Evolutionary conservation across 768 basidiomycete species (phyloP).

Genomic region (Pholiota conissans): DNA sequence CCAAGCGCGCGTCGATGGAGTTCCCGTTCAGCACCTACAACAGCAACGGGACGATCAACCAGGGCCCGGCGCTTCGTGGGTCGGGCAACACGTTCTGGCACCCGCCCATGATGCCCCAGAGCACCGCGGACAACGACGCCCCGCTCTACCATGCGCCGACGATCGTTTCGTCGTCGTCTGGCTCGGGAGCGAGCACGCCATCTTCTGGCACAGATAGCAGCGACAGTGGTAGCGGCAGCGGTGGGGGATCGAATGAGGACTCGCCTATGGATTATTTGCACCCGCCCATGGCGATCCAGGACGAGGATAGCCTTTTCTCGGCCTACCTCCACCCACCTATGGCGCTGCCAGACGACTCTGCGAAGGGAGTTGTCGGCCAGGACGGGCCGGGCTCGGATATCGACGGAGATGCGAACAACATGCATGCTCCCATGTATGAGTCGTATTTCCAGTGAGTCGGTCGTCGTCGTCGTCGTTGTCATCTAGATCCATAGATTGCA

Average conservation of each 20-base stretch:
- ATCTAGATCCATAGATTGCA: background rate
- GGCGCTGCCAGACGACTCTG: conserved; percentile 38
- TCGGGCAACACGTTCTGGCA: conserved; percentile 75
- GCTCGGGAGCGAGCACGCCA: conserved; percentile 1
- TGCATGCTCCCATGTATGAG: conserved; percentile 27
- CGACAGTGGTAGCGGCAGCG: conserved; percentile 4
- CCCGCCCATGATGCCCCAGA: conserved; percentile 67
- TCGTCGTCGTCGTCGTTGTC: no score
- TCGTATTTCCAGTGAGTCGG: conserved; percentile 15
- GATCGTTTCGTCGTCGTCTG: background rate
- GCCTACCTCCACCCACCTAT: conserved; percentile 48
- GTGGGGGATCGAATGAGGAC: conserved; percentile 38
- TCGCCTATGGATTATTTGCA: conserved; percentile 76
- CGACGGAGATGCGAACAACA: background rate
- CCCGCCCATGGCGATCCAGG: conserved; percentile 54
- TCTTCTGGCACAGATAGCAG: conserved; percentile 5
- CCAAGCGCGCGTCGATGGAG: conserved; percentile 67
- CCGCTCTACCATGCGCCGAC: conserved; percentile 46
- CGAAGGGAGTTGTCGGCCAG: conserved; percentile 4
- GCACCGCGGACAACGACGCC: conserved; percentile 44
- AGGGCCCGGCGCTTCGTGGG: conserved; percentile 52
- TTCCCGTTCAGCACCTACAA: conserved; percentile 60
- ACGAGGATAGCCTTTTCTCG: conserved; percentile 63
- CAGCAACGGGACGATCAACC: conserved; percentile 31
- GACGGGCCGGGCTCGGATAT: conserved; percentile 10